Conservation (phyloP, 306 rosid genomes). For the Cyclanthera cordifolia region DNA sequence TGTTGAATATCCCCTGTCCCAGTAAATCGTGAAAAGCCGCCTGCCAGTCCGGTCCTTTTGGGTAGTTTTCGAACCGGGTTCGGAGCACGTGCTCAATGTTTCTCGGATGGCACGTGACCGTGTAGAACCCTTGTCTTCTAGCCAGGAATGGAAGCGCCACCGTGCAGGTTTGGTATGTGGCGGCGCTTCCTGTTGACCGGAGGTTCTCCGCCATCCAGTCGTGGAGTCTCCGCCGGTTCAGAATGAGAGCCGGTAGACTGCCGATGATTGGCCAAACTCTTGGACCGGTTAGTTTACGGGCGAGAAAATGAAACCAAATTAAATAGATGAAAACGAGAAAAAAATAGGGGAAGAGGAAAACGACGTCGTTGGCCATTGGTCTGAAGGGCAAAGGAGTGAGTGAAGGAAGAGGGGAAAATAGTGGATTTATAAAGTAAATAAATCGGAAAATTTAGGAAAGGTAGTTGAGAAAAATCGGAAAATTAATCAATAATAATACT, state of each 20-base stretch:
- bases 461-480: not conserved
- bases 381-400: not conserved
- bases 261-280: conserved; percentile 57
- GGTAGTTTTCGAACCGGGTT: conserved; percentile 71
- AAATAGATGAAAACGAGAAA: conserved; percentile 30
- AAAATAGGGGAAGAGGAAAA: conserved; percentile 10
- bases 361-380: conserved; percentile 27
- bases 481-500: not conserved
- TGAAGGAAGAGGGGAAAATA: not conserved
- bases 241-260: conserved; percentile 53
- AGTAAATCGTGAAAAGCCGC: conserved; percentile 77
- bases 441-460: not conserved
- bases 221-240: conserved; percentile 52
- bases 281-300: conserved; percentile 61
- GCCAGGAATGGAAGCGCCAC: conserved; percentile 67
- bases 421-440: not conserved
- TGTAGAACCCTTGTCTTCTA: conserved; percentile 46
- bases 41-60: conserved; percentile 82
- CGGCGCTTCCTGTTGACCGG: conserved; percentile 30
- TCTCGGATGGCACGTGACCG: conserved; percentile 64
- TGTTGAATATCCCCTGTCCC: conserved; percentile 86
- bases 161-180: conserved; percentile 78
- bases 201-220: conserved; percentile 72
- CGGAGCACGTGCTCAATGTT: conserved; percentile 75
- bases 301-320: conserved; percentile 47